Evolutionary conservation across 2,329 filamentous ascomycete genomes (phyloP).

Genomic region (Penicillium frequentans): DNA sequence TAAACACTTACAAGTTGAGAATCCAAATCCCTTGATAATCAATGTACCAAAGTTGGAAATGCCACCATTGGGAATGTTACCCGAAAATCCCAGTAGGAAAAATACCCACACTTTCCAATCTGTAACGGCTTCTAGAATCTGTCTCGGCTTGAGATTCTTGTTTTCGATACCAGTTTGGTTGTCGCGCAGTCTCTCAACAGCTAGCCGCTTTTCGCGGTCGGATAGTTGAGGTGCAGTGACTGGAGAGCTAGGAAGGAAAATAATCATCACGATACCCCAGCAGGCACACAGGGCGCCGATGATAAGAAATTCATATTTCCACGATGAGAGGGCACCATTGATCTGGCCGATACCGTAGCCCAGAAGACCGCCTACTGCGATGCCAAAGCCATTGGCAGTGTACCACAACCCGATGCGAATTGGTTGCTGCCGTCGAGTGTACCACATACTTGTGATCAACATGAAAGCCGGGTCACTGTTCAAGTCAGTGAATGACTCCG

Average conservation of each 20-base stretch:
- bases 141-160: constrained; percentile 8
- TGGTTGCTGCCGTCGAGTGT: constrained; percentile 24
- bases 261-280: constrained; percentile 10
- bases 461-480: constrained; percentile 54
- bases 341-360: constrained; percentile 48
- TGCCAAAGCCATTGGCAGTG: constrained; percentile 42
- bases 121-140: constrained; percentile 10
- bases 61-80: constrained; percentile 32
- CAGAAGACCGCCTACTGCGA: constrained; percentile 45
- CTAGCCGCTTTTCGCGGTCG: constrained; percentile 34
- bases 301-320: constrained; percentile 31
- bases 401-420: constrained; percentile 29
- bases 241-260: constrained; percentile 37
- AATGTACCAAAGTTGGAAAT: constrained; percentile 31
- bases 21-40: constrained; percentile 43
- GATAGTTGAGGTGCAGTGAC: constrained; percentile 35
- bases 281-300: constrained; percentile 32
- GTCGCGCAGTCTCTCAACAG: constrained; percentile 20
- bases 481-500: background rate
- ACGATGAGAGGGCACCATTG: constrained; percentile 18
- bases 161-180: constrained; percentile 24
- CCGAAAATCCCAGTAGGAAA: constrained; percentile 4
- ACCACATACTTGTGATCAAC: constrained; percentile 43
- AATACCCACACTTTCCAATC: constrained; percentile 15
- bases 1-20: constrained; percentile 37